These are phyloP conservation scores for Ceratocystiopsis minuta DNA, from an alignment of 2,329 filamentous ascomycete species.

Conservation along the genomic window DNA sequence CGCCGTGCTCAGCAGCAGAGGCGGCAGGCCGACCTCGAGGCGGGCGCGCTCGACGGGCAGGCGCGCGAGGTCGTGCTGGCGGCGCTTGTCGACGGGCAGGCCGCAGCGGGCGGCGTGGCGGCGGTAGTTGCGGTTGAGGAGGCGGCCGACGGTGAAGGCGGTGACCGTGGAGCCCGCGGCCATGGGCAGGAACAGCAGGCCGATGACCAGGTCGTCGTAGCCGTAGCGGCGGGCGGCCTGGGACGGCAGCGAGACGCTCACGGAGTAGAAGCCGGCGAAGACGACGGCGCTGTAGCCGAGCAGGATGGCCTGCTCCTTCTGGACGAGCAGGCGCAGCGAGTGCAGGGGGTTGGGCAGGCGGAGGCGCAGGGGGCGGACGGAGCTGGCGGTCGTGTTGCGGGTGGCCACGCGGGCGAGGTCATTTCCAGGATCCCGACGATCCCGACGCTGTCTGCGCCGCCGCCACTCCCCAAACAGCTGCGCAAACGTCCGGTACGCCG, in stretches of 20 bases:
- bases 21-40: conserved; percentile 28
- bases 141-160: conserved; percentile 27
- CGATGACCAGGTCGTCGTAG: conserved; percentile 35
- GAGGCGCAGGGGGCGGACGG: conserved; percentile 5
- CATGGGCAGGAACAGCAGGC: conserved; percentile 33
- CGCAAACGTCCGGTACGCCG: conserved; percentile 5
- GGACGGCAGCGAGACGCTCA: conserved; percentile 26
- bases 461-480: conserved; percentile 5
- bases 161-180: conserved; percentile 30
- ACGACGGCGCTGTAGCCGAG: conserved; percentile 26
- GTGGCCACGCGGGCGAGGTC: background rate
- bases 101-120: conserved; percentile 36
- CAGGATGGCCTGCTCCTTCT: conserved; percentile 53
- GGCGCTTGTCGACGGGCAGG: conserved; percentile 32
- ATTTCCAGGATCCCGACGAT: background rate
- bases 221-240: conserved; percentile 25
- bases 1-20: conserved; percentile 30
- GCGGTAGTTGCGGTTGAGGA: conserved; percentile 49
- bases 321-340: conserved; percentile 62
- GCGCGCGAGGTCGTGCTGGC: conserved; percentile 26
- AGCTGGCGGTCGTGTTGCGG: background rate
- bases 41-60: conserved; percentile 34
- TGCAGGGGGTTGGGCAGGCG: conserved; percentile 51
- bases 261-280: conserved; percentile 32
- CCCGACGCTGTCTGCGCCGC: background rate